These are phyloP conservation scores for Betula pendula DNA, from an alignment of 306 rosid species.

Conservation along the genomic window DNA sequence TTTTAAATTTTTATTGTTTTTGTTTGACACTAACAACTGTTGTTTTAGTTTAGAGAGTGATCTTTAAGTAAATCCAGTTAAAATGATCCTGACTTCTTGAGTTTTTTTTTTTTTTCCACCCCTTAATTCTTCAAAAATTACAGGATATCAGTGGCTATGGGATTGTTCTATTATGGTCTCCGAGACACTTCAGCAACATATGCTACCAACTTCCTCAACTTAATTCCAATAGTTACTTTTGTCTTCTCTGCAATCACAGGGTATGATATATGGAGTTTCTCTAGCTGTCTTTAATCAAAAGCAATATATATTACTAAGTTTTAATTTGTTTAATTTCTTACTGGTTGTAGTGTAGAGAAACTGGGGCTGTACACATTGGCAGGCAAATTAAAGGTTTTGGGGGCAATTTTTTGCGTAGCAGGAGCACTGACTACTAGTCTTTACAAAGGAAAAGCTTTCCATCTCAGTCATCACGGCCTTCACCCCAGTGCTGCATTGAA, in stretches of 20 bases:
- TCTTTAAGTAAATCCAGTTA: too few species aligned
- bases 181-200: conserved; percentile 71
- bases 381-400: conserved; percentile 46
- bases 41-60: too few species aligned
- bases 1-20: too few species aligned
- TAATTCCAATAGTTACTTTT: conserved; percentile 61
- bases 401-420: conserved; percentile 56
- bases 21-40: too few species aligned
- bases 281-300: not conserved
- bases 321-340: not conserved
- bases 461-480: conserved; percentile 33
- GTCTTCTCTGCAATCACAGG: conserved; percentile 39
- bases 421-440: conserved; percentile 51
- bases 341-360: conserved; percentile 45
- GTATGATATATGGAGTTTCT: too few species aligned
- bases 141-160: conserved; percentile 58
- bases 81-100: not conserved
- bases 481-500: not conserved
- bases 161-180: conserved; percentile 61
- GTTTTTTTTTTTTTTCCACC: not conserved
- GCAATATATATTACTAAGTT: not conserved
- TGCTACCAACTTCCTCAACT: conserved; percentile 58
- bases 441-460: conserved; percentile 50
- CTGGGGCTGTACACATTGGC: conserved; percentile 24
- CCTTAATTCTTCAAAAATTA: not conserved